These are phyloP conservation scores for Apiospora kogelbergensis DNA, from an alignment of 2,329 filamentous ascomycete genomes.

Conservation along the genomic window DNA sequence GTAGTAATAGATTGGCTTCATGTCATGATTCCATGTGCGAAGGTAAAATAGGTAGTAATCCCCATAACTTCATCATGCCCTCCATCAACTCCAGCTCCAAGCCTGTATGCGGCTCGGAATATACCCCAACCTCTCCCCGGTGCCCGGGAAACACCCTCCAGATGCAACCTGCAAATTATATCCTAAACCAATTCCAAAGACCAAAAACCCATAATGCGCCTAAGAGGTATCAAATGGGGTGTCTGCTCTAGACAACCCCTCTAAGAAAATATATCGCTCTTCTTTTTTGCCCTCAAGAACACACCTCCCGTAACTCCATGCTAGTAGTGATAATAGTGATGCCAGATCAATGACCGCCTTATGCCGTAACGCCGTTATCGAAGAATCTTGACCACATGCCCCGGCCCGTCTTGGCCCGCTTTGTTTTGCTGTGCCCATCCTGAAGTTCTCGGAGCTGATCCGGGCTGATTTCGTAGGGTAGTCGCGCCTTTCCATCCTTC, in stretches of 20 bases:
- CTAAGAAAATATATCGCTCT: slow-evolving; percentile 7
- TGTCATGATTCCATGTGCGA: neutral
- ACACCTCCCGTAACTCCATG: slow-evolving; percentile 13
- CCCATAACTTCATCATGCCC: neutral
- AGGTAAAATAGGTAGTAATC: neutral
- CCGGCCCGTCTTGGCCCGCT: slow-evolving; percentile 46
- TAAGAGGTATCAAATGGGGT: slow-evolving; percentile 5
- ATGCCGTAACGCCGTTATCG: slow-evolving; percentile 41
- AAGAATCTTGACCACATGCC: slow-evolving; percentile 57
- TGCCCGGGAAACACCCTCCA: neutral
- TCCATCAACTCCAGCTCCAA: neutral
- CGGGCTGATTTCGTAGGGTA: slow-evolving; percentile 56
- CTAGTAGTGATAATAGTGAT: slow-evolving; percentile 10
- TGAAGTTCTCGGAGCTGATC: slow-evolving; percentile 53
- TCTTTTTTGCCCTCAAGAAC: neutral
- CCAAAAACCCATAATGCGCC: neutral
- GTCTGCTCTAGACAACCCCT: slow-evolving; percentile 2
- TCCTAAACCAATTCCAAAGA: slow-evolving; percentile 1
- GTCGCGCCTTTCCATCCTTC: slow-evolving; percentile 33
- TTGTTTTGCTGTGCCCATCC: slow-evolving; percentile 43
- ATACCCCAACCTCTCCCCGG: neutral
- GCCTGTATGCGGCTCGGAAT: neutral
- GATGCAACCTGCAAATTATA: slow-evolving; percentile 5
- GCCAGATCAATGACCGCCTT: slow-evolving; percentile 25
- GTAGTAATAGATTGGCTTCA: neutral